Conservation (phyloP, 148 eudicot genomes). For the Spergularia marina region DNA sequence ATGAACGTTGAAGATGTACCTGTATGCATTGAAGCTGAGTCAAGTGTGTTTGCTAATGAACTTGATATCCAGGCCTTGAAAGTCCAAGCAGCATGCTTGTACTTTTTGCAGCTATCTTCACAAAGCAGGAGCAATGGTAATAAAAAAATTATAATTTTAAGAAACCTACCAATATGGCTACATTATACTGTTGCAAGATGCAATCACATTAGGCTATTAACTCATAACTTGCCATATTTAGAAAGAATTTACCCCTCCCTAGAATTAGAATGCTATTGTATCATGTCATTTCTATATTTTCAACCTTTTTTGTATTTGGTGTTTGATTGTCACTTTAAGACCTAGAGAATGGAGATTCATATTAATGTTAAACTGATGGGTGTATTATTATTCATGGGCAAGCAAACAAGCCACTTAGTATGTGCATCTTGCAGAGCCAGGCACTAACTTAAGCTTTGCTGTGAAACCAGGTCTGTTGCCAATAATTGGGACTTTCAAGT, state of each 20-base stretch:
- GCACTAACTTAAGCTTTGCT: constrained; percentile 11
- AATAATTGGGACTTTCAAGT: constrained; percentile 57
- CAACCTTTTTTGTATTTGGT: neutral
- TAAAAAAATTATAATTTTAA: neutral
- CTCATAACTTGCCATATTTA: neutral
- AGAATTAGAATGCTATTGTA: neutral
- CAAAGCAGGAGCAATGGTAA: constrained; percentile 72
- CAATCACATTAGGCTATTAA: neutral
- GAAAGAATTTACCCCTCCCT: neutral
- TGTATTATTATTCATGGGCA: too few relatives aligned
- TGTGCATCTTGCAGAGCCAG: constrained; percentile 3
- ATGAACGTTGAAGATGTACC: constrained; percentile 58
- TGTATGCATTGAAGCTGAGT: constrained; percentile 41
- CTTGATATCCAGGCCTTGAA: constrained; percentile 56
- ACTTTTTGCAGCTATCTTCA: constrained; percentile 61
- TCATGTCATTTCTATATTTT: neutral
- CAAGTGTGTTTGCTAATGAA: constrained; percentile 43
- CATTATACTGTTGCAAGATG: neutral
- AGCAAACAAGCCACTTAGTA: neutral
- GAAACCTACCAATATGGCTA: neutral
- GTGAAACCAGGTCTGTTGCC: constrained; percentile 67
- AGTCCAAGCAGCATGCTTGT: constrained; percentile 78
- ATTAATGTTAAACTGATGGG: too few relatives aligned
- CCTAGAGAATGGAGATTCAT: too few relatives aligned
- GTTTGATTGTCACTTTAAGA: too few relatives aligned